phyloP scores from a whole-genome alignment of 495 filamentous ascomycete species.

The Xylaria sp. region DNA sequence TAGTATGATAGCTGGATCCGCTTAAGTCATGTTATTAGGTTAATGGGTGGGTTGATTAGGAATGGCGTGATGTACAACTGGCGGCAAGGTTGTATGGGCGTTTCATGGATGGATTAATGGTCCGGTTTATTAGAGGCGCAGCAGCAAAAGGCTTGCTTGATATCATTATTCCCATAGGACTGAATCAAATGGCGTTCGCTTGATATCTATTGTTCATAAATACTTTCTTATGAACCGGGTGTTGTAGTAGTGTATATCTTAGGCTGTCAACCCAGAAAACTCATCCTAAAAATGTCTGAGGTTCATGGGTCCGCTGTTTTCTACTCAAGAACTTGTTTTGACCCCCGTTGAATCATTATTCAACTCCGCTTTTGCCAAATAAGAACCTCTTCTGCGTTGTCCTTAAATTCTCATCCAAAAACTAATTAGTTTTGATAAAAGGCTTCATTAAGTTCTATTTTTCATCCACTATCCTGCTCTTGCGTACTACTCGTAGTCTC shows the following conservation, averaged over 20 bases:
- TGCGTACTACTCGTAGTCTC: neutral
- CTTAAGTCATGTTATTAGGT: neutral
- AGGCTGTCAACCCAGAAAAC: neutral
- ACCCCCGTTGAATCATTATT: neutral
- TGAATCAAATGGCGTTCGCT: neutral
- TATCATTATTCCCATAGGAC: slow-evolving; percentile 5
- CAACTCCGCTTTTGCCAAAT: neutral
- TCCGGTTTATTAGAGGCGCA: slow-evolving; percentile 6
- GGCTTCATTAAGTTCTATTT: neutral
- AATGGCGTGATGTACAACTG: neutral
- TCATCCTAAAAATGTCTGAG: neutral
- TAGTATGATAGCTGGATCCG: slow-evolving; percentile 23
- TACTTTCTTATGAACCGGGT: neutral
- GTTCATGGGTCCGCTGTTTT: neutral
- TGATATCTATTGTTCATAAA: neutral
- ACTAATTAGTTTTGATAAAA: neutral
- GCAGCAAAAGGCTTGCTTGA: neutral
- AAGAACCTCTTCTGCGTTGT: neutral
- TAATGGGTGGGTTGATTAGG: slow-evolving; percentile 3
- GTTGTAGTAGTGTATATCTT: neutral
- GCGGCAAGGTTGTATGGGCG: slow-evolving; percentile 6
- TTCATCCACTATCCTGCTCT: neutral
- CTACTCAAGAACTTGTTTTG: neutral
- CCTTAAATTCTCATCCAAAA: neutral
- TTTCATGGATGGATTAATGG: slow-evolving; percentile 17